Base-by-base conservation (phyloP, 345 rosid genomes). In the Balakata baccata region DNA sequence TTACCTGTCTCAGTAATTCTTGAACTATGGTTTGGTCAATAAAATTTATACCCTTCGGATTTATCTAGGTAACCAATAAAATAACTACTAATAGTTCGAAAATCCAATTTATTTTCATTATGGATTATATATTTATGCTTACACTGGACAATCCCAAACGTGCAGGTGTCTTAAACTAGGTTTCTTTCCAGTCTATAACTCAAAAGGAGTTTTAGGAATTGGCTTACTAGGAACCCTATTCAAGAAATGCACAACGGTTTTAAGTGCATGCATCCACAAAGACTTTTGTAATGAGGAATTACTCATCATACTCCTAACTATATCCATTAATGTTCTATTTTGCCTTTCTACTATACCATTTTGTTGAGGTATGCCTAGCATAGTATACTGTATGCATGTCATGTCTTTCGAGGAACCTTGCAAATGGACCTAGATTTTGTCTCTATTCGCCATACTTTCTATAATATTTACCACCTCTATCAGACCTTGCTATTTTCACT, bases 151-250 rank as follows among this genome's bases (percentile, higher is more conserved):
- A 57, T 13, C 61, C 16, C 34, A 57, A 20, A 57, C 61, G 22
- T 57, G 34, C 61, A 29, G 2, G 34, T 29, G 34, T 2, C 34
- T 29, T 29, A 29, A 29, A 29, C 2, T 57, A 20, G 61, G 29
- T 20, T 57, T 20, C 4, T 17, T 60, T 60, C 20, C 1, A 11
- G 4, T 50, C 53, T 4, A 61, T 3, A 61, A 29, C 34, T 61
- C 43, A 13, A 61, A 61, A 16, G 1, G 37, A 13, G 65, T 61
- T 16, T 61, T 61, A 3, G 6, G n/a, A 61, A 61, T 45, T 61
- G 17, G n/a, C 65, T 61, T 61, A 61, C 45, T 34, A 61, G 65
- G 65, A 61, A 61, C 43, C 65, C 2, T 61, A 61, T 61, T 61
- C n/a, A n/a, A n/a, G 13, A 61, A 13, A 13, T 23, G 11, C 37